These are phyloP conservation scores for Populus hybrid DNA, from an alignment of 441 rosid species.

Conservation along the genomic window DNA sequence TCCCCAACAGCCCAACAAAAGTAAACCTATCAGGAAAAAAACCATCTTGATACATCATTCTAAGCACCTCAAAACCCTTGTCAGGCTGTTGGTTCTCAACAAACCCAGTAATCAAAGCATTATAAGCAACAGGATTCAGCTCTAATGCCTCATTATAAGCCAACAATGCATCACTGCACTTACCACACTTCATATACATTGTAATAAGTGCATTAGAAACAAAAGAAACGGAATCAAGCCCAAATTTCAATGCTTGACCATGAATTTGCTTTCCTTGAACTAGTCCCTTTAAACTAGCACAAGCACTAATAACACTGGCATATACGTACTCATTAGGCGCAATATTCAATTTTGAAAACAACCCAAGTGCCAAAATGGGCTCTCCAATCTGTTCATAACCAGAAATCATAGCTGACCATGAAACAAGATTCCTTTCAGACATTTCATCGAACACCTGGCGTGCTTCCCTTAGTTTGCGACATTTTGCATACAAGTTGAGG, in stretches of 20 bases:
- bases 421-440: slow-evolving; percentile 47
- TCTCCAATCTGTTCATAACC: slow-evolving; percentile 50
- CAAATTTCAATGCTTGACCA: slow-evolving; percentile 46
- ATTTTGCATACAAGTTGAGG: slow-evolving; percentile 51
- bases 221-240: slow-evolving; percentile 36
- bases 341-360: slow-evolving; percentile 36
- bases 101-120: slow-evolving; percentile 56
- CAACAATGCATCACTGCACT: slow-evolving; percentile 35
- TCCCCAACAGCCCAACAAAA: slow-evolving; percentile 40
- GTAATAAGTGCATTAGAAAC: slow-evolving; percentile 56
- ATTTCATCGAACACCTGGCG: slow-evolving; percentile 53
- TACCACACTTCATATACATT: slow-evolving; percentile 59
- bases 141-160: slow-evolving; percentile 23
- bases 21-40: slow-evolving; percentile 46
- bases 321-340: slow-evolving; percentile 49
- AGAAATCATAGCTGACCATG: slow-evolving; percentile 69
- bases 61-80: slow-evolving; percentile 39
- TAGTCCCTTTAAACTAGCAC: slow-evolving; percentile 35
- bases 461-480: slow-evolving; percentile 34
- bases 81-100: slow-evolving; percentile 38
- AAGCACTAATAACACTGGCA: slow-evolving; percentile 44
- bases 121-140: slow-evolving; percentile 44
- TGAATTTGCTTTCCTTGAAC: slow-evolving; percentile 48
- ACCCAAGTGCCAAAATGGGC: slow-evolving; percentile 34
- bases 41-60: slow-evolving; percentile 37